phyloP scores from a whole-genome alignment of 345 rosid species.

The Sonneratia alba region DNA sequence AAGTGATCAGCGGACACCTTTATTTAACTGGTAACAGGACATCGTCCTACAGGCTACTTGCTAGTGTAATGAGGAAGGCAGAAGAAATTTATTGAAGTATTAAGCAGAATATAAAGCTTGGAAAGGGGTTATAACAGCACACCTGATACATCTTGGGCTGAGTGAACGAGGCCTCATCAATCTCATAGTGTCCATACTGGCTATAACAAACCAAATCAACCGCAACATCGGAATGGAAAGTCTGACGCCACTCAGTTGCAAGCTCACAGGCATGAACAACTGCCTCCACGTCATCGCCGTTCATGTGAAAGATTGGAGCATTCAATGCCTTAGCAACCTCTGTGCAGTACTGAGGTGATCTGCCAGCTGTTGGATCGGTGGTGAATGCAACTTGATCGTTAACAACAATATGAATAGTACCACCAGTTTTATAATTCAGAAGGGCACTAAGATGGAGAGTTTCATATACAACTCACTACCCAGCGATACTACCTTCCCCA shows the following conservation, averaged over 20 bases:
- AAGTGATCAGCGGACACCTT: background rate
- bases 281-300: slow-evolving; percentile 22
- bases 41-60: background rate
- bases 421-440: slow-evolving; percentile 17
- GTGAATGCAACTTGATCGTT: slow-evolving; percentile 22
- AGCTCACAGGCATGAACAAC: slow-evolving; percentile 22
- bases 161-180: slow-evolving; percentile 18
- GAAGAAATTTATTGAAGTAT: background rate
- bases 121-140: background rate
- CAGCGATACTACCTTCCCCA: slow-evolving; percentile 21
- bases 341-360: slow-evolving; percentile 18
- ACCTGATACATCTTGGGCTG: slow-evolving; percentile 21
- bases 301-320: slow-evolving; percentile 20
- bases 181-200: slow-evolving; percentile 20
- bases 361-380: slow-evolving; percentile 19
- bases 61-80: background rate
- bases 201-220: slow-evolving; percentile 21
- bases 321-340: slow-evolving; percentile 21
- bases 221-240: slow-evolving; percentile 20
- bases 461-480: slow-evolving; percentile 21
- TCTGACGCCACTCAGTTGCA: slow-evolving; percentile 22
- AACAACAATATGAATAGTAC: slow-evolving; percentile 17
- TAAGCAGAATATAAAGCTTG: background rate
- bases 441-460: slow-evolving; percentile 22
- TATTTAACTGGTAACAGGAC: background rate